phyloP scores from a whole-genome alignment of 345 rosid genomes.

The Heritiera littoralis region DNA sequence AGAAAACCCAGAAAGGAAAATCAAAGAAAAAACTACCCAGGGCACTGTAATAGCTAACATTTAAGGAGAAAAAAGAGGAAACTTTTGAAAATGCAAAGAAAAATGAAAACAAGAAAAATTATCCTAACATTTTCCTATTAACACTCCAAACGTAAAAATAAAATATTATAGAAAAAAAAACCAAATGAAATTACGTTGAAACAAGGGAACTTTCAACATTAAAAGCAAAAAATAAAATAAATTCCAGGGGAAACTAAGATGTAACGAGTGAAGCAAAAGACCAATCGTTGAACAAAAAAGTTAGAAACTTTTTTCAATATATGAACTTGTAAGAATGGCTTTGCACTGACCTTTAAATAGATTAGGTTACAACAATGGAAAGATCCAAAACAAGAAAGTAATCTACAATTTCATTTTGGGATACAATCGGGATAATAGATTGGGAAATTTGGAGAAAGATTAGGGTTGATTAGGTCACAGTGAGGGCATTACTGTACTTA shows the following conservation, averaged over 20 bases:
- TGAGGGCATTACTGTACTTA: conserved; percentile 8
- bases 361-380: not conserved
- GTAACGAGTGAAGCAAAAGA: not conserved
- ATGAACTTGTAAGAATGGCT: not conserved
- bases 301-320: not conserved
- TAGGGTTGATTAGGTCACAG: conserved; percentile 37
- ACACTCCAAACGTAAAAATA: not conserved
- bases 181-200: not conserved
- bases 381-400: not conserved
- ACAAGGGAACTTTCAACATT: not conserved
- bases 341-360: not conserved
- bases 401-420: not conserved
- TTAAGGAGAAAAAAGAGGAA: too few species aligned
- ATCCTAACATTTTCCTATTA: not conserved
- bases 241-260: not conserved
- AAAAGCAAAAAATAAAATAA: not conserved
- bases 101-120: not conserved
- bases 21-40: not conserved
- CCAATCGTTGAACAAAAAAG: not conserved
- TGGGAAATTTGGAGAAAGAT: conserved; percentile 30
- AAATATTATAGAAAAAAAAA: not conserved
- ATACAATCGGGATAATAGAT: not conserved
- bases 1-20: not conserved
- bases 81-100: not conserved
- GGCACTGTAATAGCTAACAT: not conserved